Conservation (phyloP, 1,284 basidiomycete genomes). For the Fomes fomentarius region DNA sequence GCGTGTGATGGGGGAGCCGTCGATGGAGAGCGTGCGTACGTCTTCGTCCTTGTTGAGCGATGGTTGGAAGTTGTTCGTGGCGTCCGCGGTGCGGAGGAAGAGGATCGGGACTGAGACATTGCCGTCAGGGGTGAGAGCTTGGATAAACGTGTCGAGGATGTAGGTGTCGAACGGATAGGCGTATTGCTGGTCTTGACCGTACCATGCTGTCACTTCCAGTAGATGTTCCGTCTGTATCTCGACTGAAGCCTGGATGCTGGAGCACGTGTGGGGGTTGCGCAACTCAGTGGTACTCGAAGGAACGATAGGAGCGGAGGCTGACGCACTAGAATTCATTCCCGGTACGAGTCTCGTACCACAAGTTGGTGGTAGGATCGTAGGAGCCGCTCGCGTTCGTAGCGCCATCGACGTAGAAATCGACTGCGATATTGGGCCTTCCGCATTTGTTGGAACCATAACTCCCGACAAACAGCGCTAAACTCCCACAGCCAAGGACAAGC, state of each 20-base stretch:
- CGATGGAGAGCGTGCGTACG: constrained; percentile 1
- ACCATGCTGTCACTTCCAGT: constrained; percentile 22
- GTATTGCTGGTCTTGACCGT: constrained; percentile 24
- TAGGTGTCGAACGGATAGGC: constrained; percentile 25
- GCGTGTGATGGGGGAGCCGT: background rate
- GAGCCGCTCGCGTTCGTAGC: constrained; percentile 11
- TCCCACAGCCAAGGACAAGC: constrained; percentile 24
- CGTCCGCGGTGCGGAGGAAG: constrained; percentile 16
- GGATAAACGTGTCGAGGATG: constrained; percentile 18
- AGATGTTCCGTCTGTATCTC: constrained; percentile 20
- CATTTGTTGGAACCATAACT: constrained; percentile 14
- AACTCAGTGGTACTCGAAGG: too few species aligned
- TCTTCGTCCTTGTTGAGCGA: constrained; percentile 3
- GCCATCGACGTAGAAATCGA: constrained; percentile 23
- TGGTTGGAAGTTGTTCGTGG: constrained; percentile 18
- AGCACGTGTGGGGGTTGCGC: too few species aligned
- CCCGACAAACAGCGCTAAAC: background rate
- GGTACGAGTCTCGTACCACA: background rate
- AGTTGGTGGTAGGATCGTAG: constrained; percentile 16
- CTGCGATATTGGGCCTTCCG: constrained; percentile 10
- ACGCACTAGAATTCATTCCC: constrained; percentile 6
- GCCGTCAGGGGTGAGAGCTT: constrained; percentile 12
- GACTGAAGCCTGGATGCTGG: constrained; percentile 19
- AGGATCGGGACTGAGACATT: constrained; percentile 18
- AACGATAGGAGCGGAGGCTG: background rate